Conservation (phyloP, 257 asterid species). For the Solanum pinnatisectum region DNA sequence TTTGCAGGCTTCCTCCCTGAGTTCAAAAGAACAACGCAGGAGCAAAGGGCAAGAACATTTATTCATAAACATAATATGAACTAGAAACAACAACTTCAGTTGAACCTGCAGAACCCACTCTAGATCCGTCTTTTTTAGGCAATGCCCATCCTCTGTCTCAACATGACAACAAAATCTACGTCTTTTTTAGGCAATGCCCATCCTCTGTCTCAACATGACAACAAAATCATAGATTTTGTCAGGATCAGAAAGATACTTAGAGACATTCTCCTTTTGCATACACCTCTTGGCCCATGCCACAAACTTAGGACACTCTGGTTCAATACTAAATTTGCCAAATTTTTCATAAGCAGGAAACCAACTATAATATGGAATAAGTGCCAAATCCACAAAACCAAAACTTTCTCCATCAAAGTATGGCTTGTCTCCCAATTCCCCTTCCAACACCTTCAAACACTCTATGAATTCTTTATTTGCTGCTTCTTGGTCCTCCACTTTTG, state of each 20-base stretch:
- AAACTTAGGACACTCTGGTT: slow-evolving; percentile 35
- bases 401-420: slow-evolving; percentile 42
- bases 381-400: slow-evolving; percentile 45
- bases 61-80: neutral
- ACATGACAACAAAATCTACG: slow-evolving; percentile 4
- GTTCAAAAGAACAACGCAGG: neutral
- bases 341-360: slow-evolving; percentile 53
- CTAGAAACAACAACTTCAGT: neutral
- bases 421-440: slow-evolving; percentile 39
- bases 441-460: slow-evolving; percentile 27
- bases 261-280: slow-evolving; percentile 34
- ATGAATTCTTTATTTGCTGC: slow-evolving; percentile 41
- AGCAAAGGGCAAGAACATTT: neutral
- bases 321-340: slow-evolving; percentile 32
- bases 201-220: slow-evolving; percentile 2
- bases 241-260: slow-evolving; percentile 38
- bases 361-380: slow-evolving; percentile 27
- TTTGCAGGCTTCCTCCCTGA: neutral
- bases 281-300: slow-evolving; percentile 52
- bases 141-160: slow-evolving; percentile 10
- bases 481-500: slow-evolving; percentile 40
- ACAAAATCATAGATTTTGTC: slow-evolving; percentile 9
- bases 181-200: slow-evolving; percentile 1
- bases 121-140: neutral
- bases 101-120: neutral